phyloP scores from a whole-genome alignment of 2,329 filamentous ascomycete species.

The Colletotrichum siamense region DNA sequence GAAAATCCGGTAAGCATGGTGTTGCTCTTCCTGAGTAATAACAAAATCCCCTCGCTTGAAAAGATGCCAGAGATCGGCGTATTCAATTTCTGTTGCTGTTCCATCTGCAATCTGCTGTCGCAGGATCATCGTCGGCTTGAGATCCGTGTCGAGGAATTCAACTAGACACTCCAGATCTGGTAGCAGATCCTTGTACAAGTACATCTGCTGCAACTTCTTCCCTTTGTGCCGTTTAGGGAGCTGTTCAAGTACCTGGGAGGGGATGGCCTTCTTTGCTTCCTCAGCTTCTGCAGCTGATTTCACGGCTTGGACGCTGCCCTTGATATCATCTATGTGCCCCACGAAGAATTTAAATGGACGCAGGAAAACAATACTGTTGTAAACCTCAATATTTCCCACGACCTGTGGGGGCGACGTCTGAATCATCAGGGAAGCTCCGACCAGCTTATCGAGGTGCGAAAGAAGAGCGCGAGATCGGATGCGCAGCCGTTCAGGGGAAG shows the following conservation, averaged over 20 bases:
- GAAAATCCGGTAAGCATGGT: neutral
- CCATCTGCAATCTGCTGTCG: slow-evolving; percentile 5
- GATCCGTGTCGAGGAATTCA: slow-evolving; percentile 19
- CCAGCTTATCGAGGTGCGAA: neutral
- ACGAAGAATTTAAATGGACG: neutral
- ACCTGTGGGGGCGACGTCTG: neutral
- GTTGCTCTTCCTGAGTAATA: neutral
- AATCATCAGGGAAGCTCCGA: neutral
- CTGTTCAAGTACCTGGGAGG: neutral
- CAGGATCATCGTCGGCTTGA: slow-evolving; percentile 9
- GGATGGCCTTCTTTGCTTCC: neutral
- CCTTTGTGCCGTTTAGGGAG: neutral
- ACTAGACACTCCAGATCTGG: slow-evolving; percentile 12
- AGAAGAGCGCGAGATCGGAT: neutral
- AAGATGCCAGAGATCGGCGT: slow-evolving; percentile 22
- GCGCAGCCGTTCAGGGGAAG: neutral
- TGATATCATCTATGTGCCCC: neutral
- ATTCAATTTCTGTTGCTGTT: slow-evolving; percentile 9
- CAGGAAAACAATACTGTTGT: neutral
- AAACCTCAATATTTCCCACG: neutral
- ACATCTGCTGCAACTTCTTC: neutral
- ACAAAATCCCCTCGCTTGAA: slow-evolving; percentile 12
- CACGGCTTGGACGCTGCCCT: neutral
- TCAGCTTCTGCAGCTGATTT: neutral
- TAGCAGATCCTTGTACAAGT: neutral